Percentiles rank a stretch among this genome's conserved stretches.
Evolutionary conservation across 208 protist species (phyloP).

Genomic region (Wallacemonas sp.): DNA sequence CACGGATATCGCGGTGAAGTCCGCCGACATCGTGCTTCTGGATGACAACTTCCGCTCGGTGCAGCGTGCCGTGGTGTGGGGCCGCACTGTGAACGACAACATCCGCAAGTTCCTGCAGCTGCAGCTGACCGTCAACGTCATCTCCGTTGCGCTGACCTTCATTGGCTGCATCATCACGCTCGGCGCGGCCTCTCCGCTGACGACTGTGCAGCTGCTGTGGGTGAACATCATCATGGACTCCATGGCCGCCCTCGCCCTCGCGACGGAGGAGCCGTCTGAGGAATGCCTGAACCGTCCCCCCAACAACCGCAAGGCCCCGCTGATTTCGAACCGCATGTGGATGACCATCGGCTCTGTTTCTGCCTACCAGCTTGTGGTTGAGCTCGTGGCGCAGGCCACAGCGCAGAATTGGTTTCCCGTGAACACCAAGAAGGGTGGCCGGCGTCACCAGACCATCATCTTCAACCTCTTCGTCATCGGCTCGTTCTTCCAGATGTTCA

Average conservation of each 20-base stretch:
- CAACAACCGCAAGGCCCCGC: conserved; percentile 68
- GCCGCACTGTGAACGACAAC: conserved; percentile 89
- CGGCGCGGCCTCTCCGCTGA: conserved; percentile 73
- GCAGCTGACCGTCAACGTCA: conserved; percentile 98
- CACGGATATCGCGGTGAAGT: conserved; percentile 96
- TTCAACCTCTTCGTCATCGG: conserved; percentile 96
- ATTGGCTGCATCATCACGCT: conserved; percentile 81
- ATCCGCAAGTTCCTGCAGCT: conserved; percentile 98
- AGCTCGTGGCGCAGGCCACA: conserved; percentile 75
- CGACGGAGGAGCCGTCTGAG: conserved; percentile 94
- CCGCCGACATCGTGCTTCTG: conserved; percentile 94
- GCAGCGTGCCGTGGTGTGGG: conserved; percentile 94
- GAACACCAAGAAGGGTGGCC: conserved; percentile 1
- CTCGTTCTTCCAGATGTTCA: conserved; percentile 94
- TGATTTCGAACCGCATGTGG: conserved; percentile 87
- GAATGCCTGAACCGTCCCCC: conserved; percentile 70
- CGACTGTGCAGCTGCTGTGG: conserved; percentile 98
- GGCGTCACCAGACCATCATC: conserved; percentile 76
- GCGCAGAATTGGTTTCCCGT: conserved; percentile 28
- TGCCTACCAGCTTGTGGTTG: conserved; percentile 72
- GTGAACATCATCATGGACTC: conserved; percentile 99
- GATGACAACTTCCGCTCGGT: conserved; percentile 99
- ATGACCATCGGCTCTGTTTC: conserved; percentile 62
- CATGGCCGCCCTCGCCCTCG: conserved; percentile 96
- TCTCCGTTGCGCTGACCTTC: conserved; percentile 94